Base-by-base conservation (phyloP, 1,284 basidiomycete genomes). In the Ceraceosorus bombacis region DNA sequence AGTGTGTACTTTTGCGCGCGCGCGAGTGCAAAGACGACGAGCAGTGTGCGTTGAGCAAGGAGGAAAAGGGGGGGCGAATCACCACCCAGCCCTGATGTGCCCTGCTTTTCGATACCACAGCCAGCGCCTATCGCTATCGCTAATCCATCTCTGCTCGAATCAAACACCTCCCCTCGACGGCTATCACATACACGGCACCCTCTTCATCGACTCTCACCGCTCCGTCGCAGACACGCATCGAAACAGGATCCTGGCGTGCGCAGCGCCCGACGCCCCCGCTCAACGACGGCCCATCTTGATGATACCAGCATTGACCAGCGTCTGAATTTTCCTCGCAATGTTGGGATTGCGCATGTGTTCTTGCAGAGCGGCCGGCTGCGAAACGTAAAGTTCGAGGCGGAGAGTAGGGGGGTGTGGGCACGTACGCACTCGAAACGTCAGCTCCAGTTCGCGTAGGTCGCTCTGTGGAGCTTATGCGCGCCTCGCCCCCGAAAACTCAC, bases 311-410 rank as follows among this genome's bases (percentile, higher is more conserved):
- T 90, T 91, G 76, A 95, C 83, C 51, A 99, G 83, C 81, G 96
- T 96, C 80, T 88, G 84, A 66, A 95, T 89, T 82, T 95, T 95
- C 63, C 83, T 80, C 56, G 85, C 82, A 51, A 95, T 86, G 59
- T 83, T 81, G 8, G 71, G 64, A 49, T 94, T 96, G 85, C 93
- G 91, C 88, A 98, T 90, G 80, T 98, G 94, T 69, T 96, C 90
- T 79, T 91, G 88, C 63, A 99, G 81, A 13, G 92, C 90, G 40
- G 84, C 82, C 2, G 95, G 94, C 79, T 27, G 27, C 27, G 27
- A 27, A 27, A 27, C 27, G 27, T 27, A 27, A 3, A 12, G 13
- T 51, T 27, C 27, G 27, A 27, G 50, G 12, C 2, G 15, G 12
- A 15, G 46, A 48, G 12, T 12, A 48, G 43, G 50, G 10, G n/a